Evolutionary conservation across 805 yeast genomes (phyloP), one percentile per base, ranked within the genome.

Genomic region (Ogataea nonfermentans): DNA sequence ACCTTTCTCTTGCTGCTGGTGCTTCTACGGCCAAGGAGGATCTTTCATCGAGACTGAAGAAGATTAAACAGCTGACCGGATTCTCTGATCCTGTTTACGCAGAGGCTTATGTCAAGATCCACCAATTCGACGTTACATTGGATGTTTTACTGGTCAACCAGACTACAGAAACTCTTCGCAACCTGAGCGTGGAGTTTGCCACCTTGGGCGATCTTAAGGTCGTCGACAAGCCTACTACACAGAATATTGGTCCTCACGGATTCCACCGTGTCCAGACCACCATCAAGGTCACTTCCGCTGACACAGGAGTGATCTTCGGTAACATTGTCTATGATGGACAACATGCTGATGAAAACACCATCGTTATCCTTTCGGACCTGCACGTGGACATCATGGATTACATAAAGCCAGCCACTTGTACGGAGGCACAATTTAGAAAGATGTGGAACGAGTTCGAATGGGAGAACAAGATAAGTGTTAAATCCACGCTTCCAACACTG

Each of bases 381-480:
- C 96, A 90, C 61, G 90, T 93, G 43, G 96, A 93, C 62, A 86
- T 93, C 38, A 87, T 93, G 89, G 98, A 93, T 65, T 93, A 93
- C 68, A 89, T 93, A 63, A 88, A 87, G 62, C 97, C 99, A 14
- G 93, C 95, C n/a, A 74, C 77, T 16, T 86, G 95, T 62, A 70
- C 89, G 11, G 98, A 91, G 66, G 78, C 81, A 31, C 84, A 78
- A 52, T 93, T 93, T 84, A 84, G 99, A 59, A 77, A 81, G 56
- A 91, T 90, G 98, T 93, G 99, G 99, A 88, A 89, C 62, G 97
- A 90, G 62, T 93, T 95, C 61, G 99, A 93, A 68, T 93, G 99
- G 99, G 99, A 93, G 66, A 93, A 93, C 71, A 93, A 93, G 71
- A 90, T 93, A 53, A 85, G 90, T 44, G 85, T 93, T 60, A 81